Conservation (phyloP, 805 yeast species). For the Suhomyces tanzawaensis region DNA sequence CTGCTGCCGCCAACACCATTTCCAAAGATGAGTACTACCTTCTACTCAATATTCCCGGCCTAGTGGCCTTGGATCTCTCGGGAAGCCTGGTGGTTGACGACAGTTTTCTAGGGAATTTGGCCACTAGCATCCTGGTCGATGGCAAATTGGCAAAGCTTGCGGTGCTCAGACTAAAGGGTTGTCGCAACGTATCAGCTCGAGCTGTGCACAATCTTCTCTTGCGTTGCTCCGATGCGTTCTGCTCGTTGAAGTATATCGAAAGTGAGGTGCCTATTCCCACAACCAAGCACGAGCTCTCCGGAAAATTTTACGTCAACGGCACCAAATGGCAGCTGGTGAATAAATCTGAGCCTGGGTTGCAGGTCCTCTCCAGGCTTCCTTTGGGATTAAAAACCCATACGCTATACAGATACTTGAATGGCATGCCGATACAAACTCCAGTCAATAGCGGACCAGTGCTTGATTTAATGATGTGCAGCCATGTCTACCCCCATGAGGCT, state of each 20-base stretch:
- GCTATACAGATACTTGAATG: constrained; percentile 6
- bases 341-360: neutral
- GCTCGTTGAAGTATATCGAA: constrained; percentile 9
- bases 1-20: constrained; percentile 13
- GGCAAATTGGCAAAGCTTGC: constrained; percentile 19
- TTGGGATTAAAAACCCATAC: constrained; percentile 12
- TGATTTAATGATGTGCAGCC: constrained; percentile 1
- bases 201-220: neutral
- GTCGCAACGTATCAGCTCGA: constrained; percentile 10
- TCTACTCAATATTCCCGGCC: constrained; percentile 25
- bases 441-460: neutral
- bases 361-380: constrained; percentile 8
- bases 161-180: constrained; percentile 22
- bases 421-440: neutral
- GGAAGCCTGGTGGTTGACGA: constrained; percentile 29
- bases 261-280: constrained; percentile 4
- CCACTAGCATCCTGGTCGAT: constrained; percentile 13
- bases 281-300: neutral
- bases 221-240: neutral
- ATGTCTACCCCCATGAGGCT: neutral
- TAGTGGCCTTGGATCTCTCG: constrained; percentile 28
- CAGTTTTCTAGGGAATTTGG: constrained; percentile 25
- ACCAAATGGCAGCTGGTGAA: constrained; percentile 12
- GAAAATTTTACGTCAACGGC: constrained; percentile 6
- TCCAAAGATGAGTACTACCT: constrained; percentile 20